Evolutionary conservation across 768 basidiomycete genomes (phyloP).

Genomic region (Boletus patriciae): DNA sequence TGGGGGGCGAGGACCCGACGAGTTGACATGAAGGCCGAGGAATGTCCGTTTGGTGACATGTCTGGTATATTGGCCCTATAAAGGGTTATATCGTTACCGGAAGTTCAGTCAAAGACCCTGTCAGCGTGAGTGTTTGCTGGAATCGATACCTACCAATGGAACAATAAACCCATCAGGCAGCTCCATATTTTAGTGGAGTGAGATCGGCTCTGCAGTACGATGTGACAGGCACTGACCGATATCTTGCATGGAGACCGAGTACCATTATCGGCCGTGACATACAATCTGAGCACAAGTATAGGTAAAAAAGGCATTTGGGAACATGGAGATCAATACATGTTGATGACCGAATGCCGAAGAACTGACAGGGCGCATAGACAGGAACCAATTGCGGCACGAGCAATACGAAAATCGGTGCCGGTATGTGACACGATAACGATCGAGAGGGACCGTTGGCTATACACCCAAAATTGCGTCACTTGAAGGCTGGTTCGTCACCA

Average conservation of each 20-base stretch:
- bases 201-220: background rate
- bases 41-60: background rate
- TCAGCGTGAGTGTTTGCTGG: slow-evolving; percentile 1
- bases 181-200: background rate
- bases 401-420: background rate
- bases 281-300: background rate
- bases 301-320: background rate
- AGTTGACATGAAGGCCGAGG: background rate
- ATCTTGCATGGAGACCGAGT: background rate
- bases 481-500: background rate
- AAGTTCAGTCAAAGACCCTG: background rate
- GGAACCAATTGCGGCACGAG: background rate
- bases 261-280: background rate
- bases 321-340: background rate
- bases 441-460: background rate
- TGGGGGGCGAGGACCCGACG: background rate
- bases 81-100: background rate
- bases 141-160: background rate
- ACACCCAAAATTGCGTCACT: background rate
- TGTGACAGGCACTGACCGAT: background rate
- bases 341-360: background rate
- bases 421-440: background rate
- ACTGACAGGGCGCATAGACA: background rate
- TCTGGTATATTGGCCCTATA: background rate
- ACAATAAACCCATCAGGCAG: background rate